These are phyloP conservation scores for Xylariales sp. DNA, from an alignment of 2,329 filamentous ascomycete genomes.

Conservation along the genomic window DNA sequence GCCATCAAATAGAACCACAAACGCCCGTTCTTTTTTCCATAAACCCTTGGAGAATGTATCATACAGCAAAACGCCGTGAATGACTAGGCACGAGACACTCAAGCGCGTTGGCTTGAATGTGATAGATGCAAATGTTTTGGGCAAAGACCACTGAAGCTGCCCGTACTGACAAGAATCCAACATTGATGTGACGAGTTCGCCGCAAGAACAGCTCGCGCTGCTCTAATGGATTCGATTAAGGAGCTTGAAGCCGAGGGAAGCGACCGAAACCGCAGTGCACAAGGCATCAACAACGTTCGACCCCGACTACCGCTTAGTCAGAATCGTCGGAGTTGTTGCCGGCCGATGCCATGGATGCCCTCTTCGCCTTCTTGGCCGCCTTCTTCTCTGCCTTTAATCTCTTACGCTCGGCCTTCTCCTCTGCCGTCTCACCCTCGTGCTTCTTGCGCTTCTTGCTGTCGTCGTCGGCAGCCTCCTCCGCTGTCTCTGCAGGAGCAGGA, in stretches of 20 bases:
- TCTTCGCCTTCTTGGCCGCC: constrained; percentile 53
- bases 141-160: not conserved
- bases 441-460: constrained; percentile 79
- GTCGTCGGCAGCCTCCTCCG: constrained; percentile 41
- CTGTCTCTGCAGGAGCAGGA: constrained; percentile 15
- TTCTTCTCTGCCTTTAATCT: constrained; percentile 58
- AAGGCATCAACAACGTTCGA: no score
- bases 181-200: no score
- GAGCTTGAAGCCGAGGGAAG: no score
- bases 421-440: constrained; percentile 70
- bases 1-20: constrained; percentile 4
- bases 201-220: not conserved
- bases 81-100: not conserved
- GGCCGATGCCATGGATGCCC: constrained; percentile 36
- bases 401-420: constrained; percentile 62
- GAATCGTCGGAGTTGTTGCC: constrained; percentile 42
- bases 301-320: no score
- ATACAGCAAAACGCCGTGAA: constrained; percentile 9
- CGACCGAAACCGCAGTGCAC: no score
- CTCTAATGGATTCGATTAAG: not conserved
- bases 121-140: not conserved
- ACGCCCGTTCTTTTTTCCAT: constrained; percentile 11
- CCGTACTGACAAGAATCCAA: no score
- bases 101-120: not conserved
- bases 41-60: constrained; percentile 10